Percentiles rank a stretch among this genome's conserved stretches.
These are phyloP conservation scores for Pseudogymnoascus sp. DNA, from an alignment of 2,329 filamentous ascomycete genomes.

Conservation along the genomic window DNA sequence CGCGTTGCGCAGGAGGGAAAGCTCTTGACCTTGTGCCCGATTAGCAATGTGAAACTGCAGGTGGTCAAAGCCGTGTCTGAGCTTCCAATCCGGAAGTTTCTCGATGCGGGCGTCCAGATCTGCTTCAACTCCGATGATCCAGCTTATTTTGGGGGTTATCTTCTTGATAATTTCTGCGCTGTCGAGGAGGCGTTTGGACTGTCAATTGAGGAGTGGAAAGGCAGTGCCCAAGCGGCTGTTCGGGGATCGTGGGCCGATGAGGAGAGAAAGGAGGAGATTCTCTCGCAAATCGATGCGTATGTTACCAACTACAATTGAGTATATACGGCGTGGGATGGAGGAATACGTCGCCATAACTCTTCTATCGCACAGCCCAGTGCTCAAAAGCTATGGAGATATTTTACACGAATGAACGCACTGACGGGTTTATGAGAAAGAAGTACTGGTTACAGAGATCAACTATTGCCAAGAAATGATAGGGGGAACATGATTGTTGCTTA, in stretches of 20 bases:
- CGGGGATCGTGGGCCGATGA: slow-evolving; percentile 63
- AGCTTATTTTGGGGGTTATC: slow-evolving; percentile 62
- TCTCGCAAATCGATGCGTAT: slow-evolving; percentile 39
- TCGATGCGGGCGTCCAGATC: slow-evolving; percentile 39
- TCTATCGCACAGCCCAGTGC: neutral
- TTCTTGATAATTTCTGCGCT: slow-evolving; percentile 67
- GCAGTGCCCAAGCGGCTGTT: slow-evolving; percentile 55
- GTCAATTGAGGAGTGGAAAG: slow-evolving; percentile 57
- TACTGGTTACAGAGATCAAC: neutral
- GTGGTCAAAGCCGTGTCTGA: slow-evolving; percentile 38
- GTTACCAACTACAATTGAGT: slow-evolving; percentile 21
- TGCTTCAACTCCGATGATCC: slow-evolving; percentile 44
- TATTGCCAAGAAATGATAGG: neutral
- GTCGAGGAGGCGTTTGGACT: slow-evolving; percentile 66
- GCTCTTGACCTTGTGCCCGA: slow-evolving; percentile 64
- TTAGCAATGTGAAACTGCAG: slow-evolving; percentile 60
- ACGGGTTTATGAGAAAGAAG: neutral
- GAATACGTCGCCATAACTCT: neutral
- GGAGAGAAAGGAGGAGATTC: slow-evolving; percentile 53
- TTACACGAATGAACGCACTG: neutral
- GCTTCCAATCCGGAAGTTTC: slow-evolving; percentile 36
- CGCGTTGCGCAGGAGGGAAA: slow-evolving; percentile 50
- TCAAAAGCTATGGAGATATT: neutral
- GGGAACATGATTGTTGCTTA: neutral
- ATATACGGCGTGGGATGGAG: neutral